phyloP scores from a whole-genome alignment of 805 yeast species.

The Lachancea kluyveri region DNA sequence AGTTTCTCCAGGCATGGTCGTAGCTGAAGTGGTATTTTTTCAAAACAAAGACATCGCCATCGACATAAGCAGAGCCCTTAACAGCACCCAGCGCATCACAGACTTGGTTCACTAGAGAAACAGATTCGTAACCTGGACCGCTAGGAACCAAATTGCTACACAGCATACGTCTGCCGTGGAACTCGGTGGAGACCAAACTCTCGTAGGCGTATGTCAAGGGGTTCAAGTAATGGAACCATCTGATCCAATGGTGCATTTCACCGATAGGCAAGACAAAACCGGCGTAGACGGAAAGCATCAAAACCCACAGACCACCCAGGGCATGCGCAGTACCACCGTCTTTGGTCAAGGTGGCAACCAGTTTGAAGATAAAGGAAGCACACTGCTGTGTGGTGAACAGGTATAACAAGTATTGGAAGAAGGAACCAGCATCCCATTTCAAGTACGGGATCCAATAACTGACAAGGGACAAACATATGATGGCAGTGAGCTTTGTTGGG shows the following conservation, averaged over 20 bases:
- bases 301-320: slow-evolving; percentile 46
- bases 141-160: slow-evolving; percentile 47
- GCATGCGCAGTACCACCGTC: slow-evolving; percentile 54
- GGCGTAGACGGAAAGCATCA: slow-evolving; percentile 53
- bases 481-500: slow-evolving; percentile 49
- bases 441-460: slow-evolving; percentile 50
- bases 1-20: slow-evolving; percentile 54
- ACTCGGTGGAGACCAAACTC: slow-evolving; percentile 51
- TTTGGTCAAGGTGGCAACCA: slow-evolving; percentile 46
- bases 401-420: slow-evolving; percentile 44
- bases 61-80: slow-evolving; percentile 39
- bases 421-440: slow-evolving; percentile 48
- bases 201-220: slow-evolving; percentile 47
- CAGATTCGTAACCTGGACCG: slow-evolving; percentile 48
- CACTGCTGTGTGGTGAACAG: slow-evolving; percentile 43
- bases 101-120: slow-evolving; percentile 35
- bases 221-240: slow-evolving; percentile 47
- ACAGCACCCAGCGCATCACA: slow-evolving; percentile 51
- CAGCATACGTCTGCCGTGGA: slow-evolving; percentile 44
- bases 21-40: slow-evolving; percentile 35
- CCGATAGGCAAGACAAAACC: slow-evolving; percentile 43
- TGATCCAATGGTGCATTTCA: slow-evolving; percentile 55
- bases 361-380: slow-evolving; percentile 47
- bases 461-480: slow-evolving; percentile 40
- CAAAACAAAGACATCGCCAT: slow-evolving; percentile 45